Base-by-base conservation (phyloP, 2,329 filamentous ascomycete genomes). In the Cladophialophora bantiana region DNA sequence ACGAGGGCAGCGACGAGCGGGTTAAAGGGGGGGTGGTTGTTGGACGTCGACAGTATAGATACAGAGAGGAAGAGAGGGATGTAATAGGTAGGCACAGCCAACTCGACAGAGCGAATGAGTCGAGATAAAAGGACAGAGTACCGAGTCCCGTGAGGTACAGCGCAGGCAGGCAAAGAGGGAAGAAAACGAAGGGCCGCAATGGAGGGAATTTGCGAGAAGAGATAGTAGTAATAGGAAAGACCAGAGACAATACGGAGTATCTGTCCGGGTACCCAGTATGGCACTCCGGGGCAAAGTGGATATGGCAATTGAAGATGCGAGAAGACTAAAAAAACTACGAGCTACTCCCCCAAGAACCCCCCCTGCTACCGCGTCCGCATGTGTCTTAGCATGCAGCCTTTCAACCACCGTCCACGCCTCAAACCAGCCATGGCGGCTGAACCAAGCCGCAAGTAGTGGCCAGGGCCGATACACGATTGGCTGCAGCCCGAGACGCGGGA, bases 61-160 rank as follows among this genome's bases (percentile, higher is more conserved):
- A 54, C 59, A 35, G 10, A 42, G 18, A 42, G 35, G 9, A 58
- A 36, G 9, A 15, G 20, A 31, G 36, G 12, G 38, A 34, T 26
- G 20, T 45, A 20, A 48, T 54, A 65, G 55, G 57, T 54, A 65
- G 55, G 57, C 59, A 60, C 62, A 36, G 58, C 58, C 67, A 60
- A 61, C 59, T 67, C 59, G 62, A 70, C 65, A 59, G 67, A 67
- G 67, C 65, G 68, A 70, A 56, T 70, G 68, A 64, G 48, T 62
- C 54, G 45, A 61, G 38, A 34, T 34, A 32, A 13, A 50, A 26
- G 45, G 5, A 50, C 18, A 2, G n/a, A 20, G 42, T 45, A 45
- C 42, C 7, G 42, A 26, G 42, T 31, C 26, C 45, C 3, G 45
- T 5, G 20, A 26, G 45, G 26, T 26, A 26, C 20, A 50, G 45